phyloP scores from a whole-genome alignment of 1,284 basidiomycete species.

The Boletellus sp. region DNA sequence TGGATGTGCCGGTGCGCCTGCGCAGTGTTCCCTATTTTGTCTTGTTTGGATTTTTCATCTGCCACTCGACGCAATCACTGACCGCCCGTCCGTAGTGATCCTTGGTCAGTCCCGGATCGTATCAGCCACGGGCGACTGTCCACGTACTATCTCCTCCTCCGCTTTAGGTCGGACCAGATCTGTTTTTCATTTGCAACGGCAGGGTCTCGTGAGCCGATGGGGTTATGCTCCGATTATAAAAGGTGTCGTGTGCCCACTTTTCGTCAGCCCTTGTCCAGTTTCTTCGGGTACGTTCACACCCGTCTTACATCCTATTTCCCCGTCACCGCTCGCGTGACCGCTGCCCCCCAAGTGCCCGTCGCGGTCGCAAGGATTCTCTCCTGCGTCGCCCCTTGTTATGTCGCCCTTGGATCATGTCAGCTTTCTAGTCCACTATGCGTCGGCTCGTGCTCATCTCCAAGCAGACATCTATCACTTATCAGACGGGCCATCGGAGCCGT shows the following conservation, averaged over 20 bases:
- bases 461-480: background rate
- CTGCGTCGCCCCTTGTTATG: background rate
- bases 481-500: constrained; percentile 11
- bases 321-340: background rate
- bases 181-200: constrained; percentile 14
- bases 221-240: constrained; percentile 21
- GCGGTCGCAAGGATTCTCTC: background rate
- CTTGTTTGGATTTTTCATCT: constrained; percentile 29
- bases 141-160: constrained; percentile 18
- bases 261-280: background rate
- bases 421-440: background rate
- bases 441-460: background rate
- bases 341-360: background rate
- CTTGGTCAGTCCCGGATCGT: background rate
- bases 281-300: background rate
- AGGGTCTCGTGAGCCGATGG: constrained; percentile 7
- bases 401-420: background rate
- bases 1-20: constrained; percentile 7
- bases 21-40: constrained; percentile 27
- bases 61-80: constrained; percentile 1
- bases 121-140: background rate
- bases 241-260: constrained; percentile 28
- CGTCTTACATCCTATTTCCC: background rate
- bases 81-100: background rate
- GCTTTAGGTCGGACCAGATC: constrained; percentile 4